A percentile compares a stretch with the other conserved stretches of the same genome.
phyloP scores from a whole-genome alignment of 495 filamentous ascomycete species.

The Elasticomyces elasticus region DNA sequence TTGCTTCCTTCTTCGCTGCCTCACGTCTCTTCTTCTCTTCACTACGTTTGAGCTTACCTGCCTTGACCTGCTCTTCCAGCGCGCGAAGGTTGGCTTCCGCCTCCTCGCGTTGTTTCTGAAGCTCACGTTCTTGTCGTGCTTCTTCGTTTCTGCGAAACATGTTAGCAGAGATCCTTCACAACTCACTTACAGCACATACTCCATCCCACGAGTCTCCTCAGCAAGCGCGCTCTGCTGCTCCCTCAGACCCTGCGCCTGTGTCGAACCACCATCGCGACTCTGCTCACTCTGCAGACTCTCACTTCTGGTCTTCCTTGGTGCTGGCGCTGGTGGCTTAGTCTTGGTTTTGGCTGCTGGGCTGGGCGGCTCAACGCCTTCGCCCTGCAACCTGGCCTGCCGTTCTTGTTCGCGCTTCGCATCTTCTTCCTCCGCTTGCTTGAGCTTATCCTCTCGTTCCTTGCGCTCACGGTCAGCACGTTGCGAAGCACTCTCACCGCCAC shows the following conservation, averaged over 20 bases:
- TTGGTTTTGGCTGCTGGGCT: slow-evolving; percentile 33
- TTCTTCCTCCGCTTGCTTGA: slow-evolving; percentile 86
- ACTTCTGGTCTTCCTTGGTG: slow-evolving; percentile 60
- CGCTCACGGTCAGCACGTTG: slow-evolving; percentile 83
- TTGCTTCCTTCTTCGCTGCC: slow-evolving; percentile 73
- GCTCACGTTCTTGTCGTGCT: slow-evolving; percentile 62
- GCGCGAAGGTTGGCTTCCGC: slow-evolving; percentile 74
- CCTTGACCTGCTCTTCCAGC: slow-evolving; percentile 84
- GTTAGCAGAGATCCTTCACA: slow-evolving; percentile 15
- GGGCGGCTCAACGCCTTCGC: slow-evolving; percentile 63
- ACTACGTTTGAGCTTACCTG: slow-evolving; percentile 92
- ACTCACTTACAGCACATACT: slow-evolving; percentile 57
- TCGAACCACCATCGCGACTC: slow-evolving; percentile 32
- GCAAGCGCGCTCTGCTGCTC: slow-evolving; percentile 73
- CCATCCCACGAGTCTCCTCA: slow-evolving; percentile 60
- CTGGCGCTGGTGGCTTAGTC: slow-evolving; percentile 72
- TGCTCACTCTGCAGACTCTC: slow-evolving; percentile 43
- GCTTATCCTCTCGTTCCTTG: slow-evolving; percentile 74
- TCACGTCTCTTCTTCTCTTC: slow-evolving; percentile 89
- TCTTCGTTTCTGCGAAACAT: slow-evolving; percentile 57
- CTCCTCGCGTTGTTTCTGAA: slow-evolving; percentile 67
- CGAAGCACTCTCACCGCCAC: slow-evolving; percentile 59
- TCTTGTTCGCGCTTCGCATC: slow-evolving; percentile 84
- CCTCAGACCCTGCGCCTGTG: slow-evolving; percentile 47
- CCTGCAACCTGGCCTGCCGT: slow-evolving; percentile 71